Evolutionary conservation across 225 moss, liverwort and hornwort genomes (phyloP), one percentile per base, ranked within the genome.

Genomic region (Marchantia polymorpha): DNA sequence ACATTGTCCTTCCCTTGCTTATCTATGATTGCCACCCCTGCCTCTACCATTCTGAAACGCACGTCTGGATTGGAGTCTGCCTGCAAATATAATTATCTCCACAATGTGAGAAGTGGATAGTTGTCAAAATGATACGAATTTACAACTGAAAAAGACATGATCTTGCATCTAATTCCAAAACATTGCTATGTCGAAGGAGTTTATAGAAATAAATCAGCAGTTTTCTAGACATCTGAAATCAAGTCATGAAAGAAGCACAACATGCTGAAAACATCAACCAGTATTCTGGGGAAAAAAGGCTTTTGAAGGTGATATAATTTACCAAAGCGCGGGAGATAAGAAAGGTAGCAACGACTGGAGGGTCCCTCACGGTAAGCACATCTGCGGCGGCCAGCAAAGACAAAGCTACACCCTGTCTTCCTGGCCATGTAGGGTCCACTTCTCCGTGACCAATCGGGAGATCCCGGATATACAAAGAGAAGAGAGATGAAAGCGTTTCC

Each of bases 311-410:
- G 52, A 56, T 22, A 29, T 0, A 25, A 58, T 29, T 56, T 90
- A 96, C 96, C 91, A 99, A 85, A 63, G 95, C 99, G 82, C 93
- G 89, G 77, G 99, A 94, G 83, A 99, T 95, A 52, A 99, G 95
- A 74, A 99, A 95, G 25, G 90, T 99, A 49, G 95, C 90, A 83
- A 99, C 93, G 60, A 92, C 91, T 20, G 88, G 79, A 73, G 92
- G 91, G 78, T 99, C 99, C 58, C 89, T 89, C 64, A 86, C 89
- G 55, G 89, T 92, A 39, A 99, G 86, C 22, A 99, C 91, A 88
- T 99, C 99, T 83, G 95, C 92, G 69, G 93, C 92, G 79, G 95
- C 93, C 76, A 90, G 88, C 76, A 99, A 54, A 13, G 93, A 89
- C 84, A 95, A 83, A 77, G 93, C 99, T 72, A 94, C 91, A 64